Percentiles rank a stretch among this genome's conserved stretches.
These are phyloP conservation scores for Colletotrichum sojae DNA, from an alignment of 2,329 filamentous ascomycete genomes.

Conservation along the genomic window DNA sequence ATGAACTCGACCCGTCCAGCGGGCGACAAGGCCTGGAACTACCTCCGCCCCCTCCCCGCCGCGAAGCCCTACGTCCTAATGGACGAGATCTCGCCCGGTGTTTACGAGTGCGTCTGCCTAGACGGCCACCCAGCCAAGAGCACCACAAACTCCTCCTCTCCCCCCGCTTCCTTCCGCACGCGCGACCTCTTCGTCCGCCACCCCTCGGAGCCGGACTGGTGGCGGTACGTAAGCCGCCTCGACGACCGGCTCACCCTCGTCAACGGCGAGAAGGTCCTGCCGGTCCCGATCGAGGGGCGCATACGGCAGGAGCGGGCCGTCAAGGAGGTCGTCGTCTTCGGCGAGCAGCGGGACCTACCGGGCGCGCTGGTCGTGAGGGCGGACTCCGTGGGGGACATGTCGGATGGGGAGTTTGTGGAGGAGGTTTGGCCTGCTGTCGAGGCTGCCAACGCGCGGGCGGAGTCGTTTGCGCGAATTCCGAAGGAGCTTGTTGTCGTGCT, in stretches of 20 bases:
- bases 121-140: slow-evolving; percentile 51
- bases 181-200: slow-evolving; percentile 54
- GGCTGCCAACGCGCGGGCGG: slow-evolving; percentile 54
- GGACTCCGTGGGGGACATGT: slow-evolving; percentile 43
- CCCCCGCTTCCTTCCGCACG: slow-evolving; percentile 53
- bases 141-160: slow-evolving; percentile 50
- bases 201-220: slow-evolving; percentile 52
- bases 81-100: slow-evolving; percentile 44
- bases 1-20: slow-evolving; percentile 47
- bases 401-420: slow-evolving; percentile 52
- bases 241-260: slow-evolving; percentile 56
- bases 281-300: slow-evolving; percentile 51
- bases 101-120: slow-evolving; percentile 53
- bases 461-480: slow-evolving; percentile 59
- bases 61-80: neutral
- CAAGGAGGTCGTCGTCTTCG: slow-evolving; percentile 52
- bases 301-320: slow-evolving; percentile 52
- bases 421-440: slow-evolving; percentile 43
- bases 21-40: slow-evolving; percentile 49
- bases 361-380: slow-evolving; percentile 51
- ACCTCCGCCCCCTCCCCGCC: slow-evolving; percentile 45
- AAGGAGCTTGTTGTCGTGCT: slow-evolving; percentile 56
- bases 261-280: slow-evolving; percentile 57
- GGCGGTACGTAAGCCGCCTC: slow-evolving; percentile 54
- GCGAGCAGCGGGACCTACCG: slow-evolving; percentile 49